Conservation (phyloP, 805 yeast species). For the Hanseniaspora nectarophila region DNA sequence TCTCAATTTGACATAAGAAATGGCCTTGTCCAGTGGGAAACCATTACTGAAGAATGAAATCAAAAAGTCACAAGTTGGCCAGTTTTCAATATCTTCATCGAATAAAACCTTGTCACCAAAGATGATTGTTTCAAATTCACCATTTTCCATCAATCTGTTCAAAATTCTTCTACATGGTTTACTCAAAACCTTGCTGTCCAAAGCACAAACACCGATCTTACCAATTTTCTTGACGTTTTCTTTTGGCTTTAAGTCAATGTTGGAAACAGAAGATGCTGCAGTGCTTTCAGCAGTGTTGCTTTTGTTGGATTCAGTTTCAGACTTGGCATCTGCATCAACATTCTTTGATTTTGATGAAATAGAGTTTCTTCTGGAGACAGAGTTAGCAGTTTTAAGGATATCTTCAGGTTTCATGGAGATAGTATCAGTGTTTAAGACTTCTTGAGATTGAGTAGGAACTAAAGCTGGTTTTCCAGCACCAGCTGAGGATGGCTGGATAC, state of each 20-base stretch:
- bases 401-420: conserved; percentile 11
- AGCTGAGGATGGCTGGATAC: not conserved
- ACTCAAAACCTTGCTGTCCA: conserved; percentile 92
- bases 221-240: conserved; percentile 51
- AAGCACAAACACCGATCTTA: conserved; percentile 95
- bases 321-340: not conserved
- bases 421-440: not conserved
- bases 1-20: conserved; percentile 73
- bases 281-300: not conserved
- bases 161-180: conserved; percentile 90
- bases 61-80: conserved; percentile 97
- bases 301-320: not conserved
- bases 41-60: conserved; percentile 92
- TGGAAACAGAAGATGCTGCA: not conserved
- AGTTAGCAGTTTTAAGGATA: conserved; percentile 16
- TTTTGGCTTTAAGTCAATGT: conserved; percentile 17
- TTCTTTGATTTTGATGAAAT: conserved; percentile 7
- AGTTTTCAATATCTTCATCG: conserved; percentile 85
- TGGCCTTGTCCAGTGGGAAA: conserved; percentile 92
- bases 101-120: conserved; percentile 94
- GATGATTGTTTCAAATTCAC: conserved; percentile 91
- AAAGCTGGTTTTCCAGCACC: not conserved
- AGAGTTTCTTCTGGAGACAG: conserved; percentile 25
- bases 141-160: conserved; percentile 75
- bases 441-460: conserved; percentile 1